Evolutionary conservation across 306 rosid genomes (phyloP), one percentile per base, ranked within the genome.

Genomic region (Lablab purpureus): DNA sequence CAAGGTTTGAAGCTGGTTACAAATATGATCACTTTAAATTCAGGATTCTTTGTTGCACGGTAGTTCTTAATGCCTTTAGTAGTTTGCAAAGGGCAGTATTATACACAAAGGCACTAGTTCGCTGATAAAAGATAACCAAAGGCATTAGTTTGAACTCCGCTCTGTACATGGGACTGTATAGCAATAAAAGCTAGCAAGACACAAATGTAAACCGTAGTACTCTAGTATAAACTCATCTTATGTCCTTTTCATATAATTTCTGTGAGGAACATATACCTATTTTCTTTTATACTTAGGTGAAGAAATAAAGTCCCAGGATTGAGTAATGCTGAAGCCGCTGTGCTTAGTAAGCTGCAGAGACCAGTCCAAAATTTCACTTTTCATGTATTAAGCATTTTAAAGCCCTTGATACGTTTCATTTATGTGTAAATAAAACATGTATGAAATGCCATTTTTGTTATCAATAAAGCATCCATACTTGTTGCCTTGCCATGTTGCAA

Each of bases 111-210:
- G 49, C 40, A 36, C 54, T 68, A 28, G 73, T 71, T 73, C n/a
- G n/a, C n/a, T n/a, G n/a, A n/a, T n/a, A n/a, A n/a, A n/a, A n/a
- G n/a, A n/a, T n/a, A n/a, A n/a, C n/a, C n/a, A n/a, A n/a, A n/a
- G 52, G 49, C 40, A 36, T 64, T 68, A 28, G 73, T 71, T 73
- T 45, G 79, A 78, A 55, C 43, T 49, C 6, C 21, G 8, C 36
- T 43, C 36, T 76, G 75, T 86, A 34, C 25, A 76, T 66, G 82
- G 65, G 69, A 55, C 18, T 79, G 80, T 80, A 76, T 52, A 75
- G 78, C 32, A 72, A 80, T 67, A 64, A 83, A 62, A 71, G 74
- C 30, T 72, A 41, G 75, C 77, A 80, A 73, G 76, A 41, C 18
- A 66, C 54, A 36, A 22, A 43, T 78, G 54, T 18, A 55, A 55